Percentiles rank a stretch among this genome's conserved stretches.
phyloP scores from a whole-genome alignment of 108 stramenopile species.

The Epipyxis sp. region DNA sequence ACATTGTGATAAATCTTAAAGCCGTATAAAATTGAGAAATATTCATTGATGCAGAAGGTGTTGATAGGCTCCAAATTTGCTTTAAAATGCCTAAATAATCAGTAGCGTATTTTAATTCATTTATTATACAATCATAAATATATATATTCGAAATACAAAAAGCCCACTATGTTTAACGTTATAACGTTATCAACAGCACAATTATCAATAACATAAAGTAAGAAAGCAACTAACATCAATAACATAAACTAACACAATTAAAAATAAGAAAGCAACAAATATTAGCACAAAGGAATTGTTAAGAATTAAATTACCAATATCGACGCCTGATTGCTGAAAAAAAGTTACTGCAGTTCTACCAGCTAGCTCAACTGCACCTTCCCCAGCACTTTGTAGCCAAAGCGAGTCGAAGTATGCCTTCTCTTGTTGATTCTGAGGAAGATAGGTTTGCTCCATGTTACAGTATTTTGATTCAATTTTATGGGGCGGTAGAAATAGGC shows the following conservation, averaged over 20 bases:
- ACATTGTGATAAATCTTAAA: conserved; percentile 28
- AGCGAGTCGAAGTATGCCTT: conserved; percentile 12
- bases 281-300: too few relatives aligned
- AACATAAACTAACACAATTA: too few relatives aligned
- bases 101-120: background rate
- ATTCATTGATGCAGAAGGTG: conserved; percentile 18
- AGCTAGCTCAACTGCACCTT: background rate
- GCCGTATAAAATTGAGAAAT: conserved; percentile 10
- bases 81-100: conserved; percentile 5
- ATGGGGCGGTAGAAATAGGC: too few relatives aligned
- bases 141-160: too few relatives aligned
- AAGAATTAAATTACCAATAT: too few relatives aligned
- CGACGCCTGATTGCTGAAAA: conserved; percentile 1
- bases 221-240: too few relatives aligned
- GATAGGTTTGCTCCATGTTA: background rate
- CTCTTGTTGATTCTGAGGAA: conserved; percentile 3
- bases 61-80: conserved; percentile 29
- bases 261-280: too few relatives aligned
- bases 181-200: too few relatives aligned
- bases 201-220: too few relatives aligned
- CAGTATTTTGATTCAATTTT: too few relatives aligned
- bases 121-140: too few relatives aligned
- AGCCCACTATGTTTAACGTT: too few relatives aligned
- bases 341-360: conserved; percentile 7
- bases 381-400: background rate